These are phyloP conservation scores for Pisolithus orientalis DNA, from an alignment of 768 basidiomycete genomes.

Conservation along the genomic window DNA sequence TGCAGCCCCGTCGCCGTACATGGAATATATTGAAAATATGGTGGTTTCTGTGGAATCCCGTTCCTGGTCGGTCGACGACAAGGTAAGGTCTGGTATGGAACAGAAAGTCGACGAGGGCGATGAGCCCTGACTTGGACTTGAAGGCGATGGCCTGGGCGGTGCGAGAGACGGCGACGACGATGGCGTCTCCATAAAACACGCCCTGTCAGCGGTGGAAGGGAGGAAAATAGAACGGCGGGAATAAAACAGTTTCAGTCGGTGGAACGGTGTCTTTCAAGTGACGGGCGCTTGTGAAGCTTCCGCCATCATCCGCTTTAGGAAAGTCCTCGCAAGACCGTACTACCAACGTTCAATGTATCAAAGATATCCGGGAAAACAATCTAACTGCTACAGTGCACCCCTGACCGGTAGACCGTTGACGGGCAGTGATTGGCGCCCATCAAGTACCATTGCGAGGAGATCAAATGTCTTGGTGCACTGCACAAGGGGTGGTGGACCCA, in stretches of 20 bases:
- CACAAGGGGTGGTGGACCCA: too few species aligned
- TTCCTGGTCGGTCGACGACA: constrained; percentile 32
- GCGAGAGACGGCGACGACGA: constrained; percentile 29
- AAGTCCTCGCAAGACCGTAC: too few species aligned
- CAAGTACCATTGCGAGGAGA: too few species aligned
- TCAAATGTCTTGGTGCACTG: too few species aligned
- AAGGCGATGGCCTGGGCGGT: constrained; percentile 26
- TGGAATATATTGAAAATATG: constrained; percentile 80
- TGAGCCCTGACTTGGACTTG: constrained; percentile 19
- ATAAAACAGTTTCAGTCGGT: neutral
- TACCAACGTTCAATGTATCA: too few species aligned
- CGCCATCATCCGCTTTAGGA: too few species aligned
- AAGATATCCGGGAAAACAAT: too few species aligned
- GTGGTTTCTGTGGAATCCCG: constrained; percentile 66
- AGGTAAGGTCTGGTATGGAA: constrained; percentile 32
- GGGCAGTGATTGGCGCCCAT: too few species aligned
- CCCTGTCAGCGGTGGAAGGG: neutral
- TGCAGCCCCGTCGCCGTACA: constrained; percentile 63
- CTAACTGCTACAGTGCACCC: too few species aligned
- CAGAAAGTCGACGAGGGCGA: constrained; percentile 26
- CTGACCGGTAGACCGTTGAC: too few species aligned
- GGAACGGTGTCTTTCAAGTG: neutral
- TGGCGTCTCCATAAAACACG: constrained; percentile 34
- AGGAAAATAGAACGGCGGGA: constrained; percentile 2
- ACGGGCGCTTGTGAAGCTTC: too few species aligned